A percentile compares a stretch with the other conserved stretches of the same genome.
Evolutionary conservation across 75 land plant genomes (phyloP).

Genomic region (Pinus tabuliformis): DNA sequence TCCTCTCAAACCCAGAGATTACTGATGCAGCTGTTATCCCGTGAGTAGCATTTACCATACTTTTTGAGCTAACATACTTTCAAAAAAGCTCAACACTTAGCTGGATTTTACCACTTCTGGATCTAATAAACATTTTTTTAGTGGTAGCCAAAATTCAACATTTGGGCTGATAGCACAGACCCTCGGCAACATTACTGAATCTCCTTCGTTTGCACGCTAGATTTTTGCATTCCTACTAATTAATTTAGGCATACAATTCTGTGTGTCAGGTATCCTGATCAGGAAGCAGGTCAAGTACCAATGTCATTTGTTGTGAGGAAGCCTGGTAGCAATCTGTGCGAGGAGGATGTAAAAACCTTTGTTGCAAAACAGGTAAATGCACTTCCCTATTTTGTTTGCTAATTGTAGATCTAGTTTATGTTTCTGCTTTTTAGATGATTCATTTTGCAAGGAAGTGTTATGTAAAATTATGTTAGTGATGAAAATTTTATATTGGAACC

Average conservation of each 20-base stretch:
- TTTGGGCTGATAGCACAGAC: too few species aligned
- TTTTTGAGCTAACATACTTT: background rate
- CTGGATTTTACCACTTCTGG: too few species aligned
- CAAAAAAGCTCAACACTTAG: too few species aligned
- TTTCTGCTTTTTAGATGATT: too few species aligned
- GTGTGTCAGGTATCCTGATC: slow-evolving; percentile 35
- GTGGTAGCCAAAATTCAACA: too few species aligned
- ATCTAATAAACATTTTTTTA: too few species aligned
- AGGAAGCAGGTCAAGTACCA: slow-evolving; percentile 54
- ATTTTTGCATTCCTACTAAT: too few species aligned
- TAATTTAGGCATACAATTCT: background rate
- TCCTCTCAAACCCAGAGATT: slow-evolving; percentile 57
- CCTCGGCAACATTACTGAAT: too few species aligned
- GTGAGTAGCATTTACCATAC: slow-evolving; percentile 22
- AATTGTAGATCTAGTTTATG: background rate
- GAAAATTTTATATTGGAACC: too few species aligned
- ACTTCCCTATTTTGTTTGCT: background rate
- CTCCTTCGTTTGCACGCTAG: too few species aligned
- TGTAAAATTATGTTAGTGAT: too few species aligned
- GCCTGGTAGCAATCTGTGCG: slow-evolving; percentile 19
- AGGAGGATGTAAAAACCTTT: slow-evolving; percentile 27
- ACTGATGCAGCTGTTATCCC: slow-evolving; percentile 86
- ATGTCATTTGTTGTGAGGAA: slow-evolving; percentile 44
- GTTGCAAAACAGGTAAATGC: slow-evolving; percentile 38
- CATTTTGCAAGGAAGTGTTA: too few species aligned